Evolutionary conservation across 2,329 filamentous ascomycete genomes (phyloP).

Genomic region (Colletotrichum brevisporum): DNA sequence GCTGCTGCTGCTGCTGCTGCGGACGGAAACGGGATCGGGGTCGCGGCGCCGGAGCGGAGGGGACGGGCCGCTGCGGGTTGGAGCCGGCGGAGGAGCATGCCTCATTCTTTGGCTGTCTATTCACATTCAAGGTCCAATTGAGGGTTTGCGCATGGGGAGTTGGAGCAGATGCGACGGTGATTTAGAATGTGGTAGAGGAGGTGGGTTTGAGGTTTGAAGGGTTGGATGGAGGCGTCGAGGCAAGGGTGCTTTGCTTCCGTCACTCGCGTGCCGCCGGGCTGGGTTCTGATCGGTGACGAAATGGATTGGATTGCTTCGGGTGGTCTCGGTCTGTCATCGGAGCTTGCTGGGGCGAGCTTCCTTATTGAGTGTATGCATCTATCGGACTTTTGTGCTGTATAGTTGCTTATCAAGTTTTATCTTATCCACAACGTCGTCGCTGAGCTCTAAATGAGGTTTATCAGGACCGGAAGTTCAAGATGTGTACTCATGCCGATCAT

Average conservation of each 20-base stretch:
- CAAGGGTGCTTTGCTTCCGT: neutral
- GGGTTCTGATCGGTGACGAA: slow-evolving; percentile 20
- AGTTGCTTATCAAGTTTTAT: neutral
- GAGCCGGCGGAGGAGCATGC: slow-evolving; percentile 69
- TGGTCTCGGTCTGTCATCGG: slow-evolving; percentile 34
- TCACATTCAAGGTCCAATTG: neutral
- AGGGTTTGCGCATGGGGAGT: too few relatives aligned
- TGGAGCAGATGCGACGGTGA: too few relatives aligned
- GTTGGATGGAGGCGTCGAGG: slow-evolving; percentile 28
- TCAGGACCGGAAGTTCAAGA: too few relatives aligned
- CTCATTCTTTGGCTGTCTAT: slow-evolving; percentile 61
- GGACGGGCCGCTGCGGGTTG: slow-evolving; percentile 47
- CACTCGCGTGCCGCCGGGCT: neutral
- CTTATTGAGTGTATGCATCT: slow-evolving; percentile 42
- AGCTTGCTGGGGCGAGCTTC: slow-evolving; percentile 17
- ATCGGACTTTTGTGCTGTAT: slow-evolving; percentile 34
- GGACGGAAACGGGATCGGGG: neutral
- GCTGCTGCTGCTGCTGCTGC: neutral
- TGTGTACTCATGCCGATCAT: too few relatives aligned
- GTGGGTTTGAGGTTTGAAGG: neutral
- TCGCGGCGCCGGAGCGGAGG: slow-evolving; percentile 40
- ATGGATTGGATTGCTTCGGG: slow-evolving; percentile 44
- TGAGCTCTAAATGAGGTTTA: too few relatives aligned
- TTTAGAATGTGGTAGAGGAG: too few relatives aligned
- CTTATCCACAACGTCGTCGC: too few relatives aligned